Base-by-base conservation (phyloP, 2,329 filamentous ascomycete genomes). In the Dactylonectria macrodidyma region DNA sequence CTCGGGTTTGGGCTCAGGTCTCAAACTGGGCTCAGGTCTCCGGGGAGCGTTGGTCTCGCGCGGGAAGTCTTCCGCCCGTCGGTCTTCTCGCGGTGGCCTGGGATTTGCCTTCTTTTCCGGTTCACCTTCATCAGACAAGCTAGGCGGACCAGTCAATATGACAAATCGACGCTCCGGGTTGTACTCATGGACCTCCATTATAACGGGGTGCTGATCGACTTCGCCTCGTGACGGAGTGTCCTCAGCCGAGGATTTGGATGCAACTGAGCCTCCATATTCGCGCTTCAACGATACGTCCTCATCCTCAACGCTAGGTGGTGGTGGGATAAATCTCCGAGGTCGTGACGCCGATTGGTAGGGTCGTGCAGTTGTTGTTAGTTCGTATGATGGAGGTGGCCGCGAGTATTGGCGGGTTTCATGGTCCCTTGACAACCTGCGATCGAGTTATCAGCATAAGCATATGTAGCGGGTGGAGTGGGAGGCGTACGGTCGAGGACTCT, bases 251-350 rank as follows among this genome's bases (percentile, higher is more conserved):
- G 66, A 44, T 19, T 71, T 74, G 50, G 72, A 58, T 72, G 11
- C 60, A 58, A 33, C 79, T 80, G 80, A 16, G 9, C 30, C 24
- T 30, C 84, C 84, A 73, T 88, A 80, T 76, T 95, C 92, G 77
- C 86, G 89, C 6, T 87, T 87, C 44, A 93, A 79, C 8, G 92
- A 88, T 14, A 83, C 85, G 16, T 78, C 82, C 78, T 94, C 92
- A 76, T 95, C 92, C 78, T 95, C 92, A 55, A 92, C 91, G 41
- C 80, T 90, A 4, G 92, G 91, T 19, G 85, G 84, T 1, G 91
- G 90, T 76, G 84, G 85, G 67, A n/a, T 33, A 19, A 78, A 75
- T 62, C 70, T 79, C 50, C 76, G 62, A 46, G 62, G 54, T 50
- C 73, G 73, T 51, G 67, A 50, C 50, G 60, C 48, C 26, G 67